Percentiles rank a stretch among this genome's conserved stretches.
Evolutionary conservation across 1,139 yeast species (phyloP).

Genomic region (Chernovozyma aurita): DNA sequence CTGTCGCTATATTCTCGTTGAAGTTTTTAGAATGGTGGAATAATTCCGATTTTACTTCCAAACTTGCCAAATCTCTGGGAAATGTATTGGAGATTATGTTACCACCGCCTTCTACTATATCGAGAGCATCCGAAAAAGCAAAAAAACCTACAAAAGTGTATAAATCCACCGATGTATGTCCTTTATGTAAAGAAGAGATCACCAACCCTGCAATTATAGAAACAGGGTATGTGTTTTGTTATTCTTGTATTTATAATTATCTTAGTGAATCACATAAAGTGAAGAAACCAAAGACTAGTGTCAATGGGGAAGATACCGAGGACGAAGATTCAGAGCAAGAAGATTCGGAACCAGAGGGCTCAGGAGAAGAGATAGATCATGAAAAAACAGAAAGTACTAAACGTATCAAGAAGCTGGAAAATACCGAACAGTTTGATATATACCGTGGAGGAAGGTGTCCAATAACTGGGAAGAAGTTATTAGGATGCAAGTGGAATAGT

Average conservation of each 20-base stretch:
- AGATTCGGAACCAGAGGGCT: no score
- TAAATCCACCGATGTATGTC: constrained; percentile 48
- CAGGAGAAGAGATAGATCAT: constrained; percentile 16
- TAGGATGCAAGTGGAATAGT: constrained; percentile 68
- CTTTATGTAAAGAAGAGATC: constrained; percentile 63
- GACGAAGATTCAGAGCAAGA: constrained; percentile 16
- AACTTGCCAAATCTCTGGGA: constrained; percentile 51
- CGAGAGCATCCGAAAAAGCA: constrained; percentile 9
- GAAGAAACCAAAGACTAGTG: constrained; percentile 8
- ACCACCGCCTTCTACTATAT: constrained; percentile 48
- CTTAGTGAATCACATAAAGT: constrained; percentile 44
- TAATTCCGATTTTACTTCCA: constrained; percentile 67
- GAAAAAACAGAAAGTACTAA: constrained; percentile 11
- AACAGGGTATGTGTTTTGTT: constrained; percentile 89
- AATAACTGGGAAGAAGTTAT: constrained; percentile 64
- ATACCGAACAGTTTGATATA: no score
- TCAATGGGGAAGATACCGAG: constrained; percentile 14
- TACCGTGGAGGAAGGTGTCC: constrained; percentile 79
- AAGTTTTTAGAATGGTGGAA: constrained; percentile 97
- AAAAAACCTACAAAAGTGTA: constrained; percentile 15
- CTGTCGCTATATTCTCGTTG: constrained; percentile 76
- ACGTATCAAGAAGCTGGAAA: no score
- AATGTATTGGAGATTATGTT: constrained; percentile 45
- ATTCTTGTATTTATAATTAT: constrained; percentile 74
- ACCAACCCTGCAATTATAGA: constrained; percentile 84